phyloP scores from a whole-genome alignment of 768 basidiomycete genomes.

The Pleurotus djamor region DNA sequence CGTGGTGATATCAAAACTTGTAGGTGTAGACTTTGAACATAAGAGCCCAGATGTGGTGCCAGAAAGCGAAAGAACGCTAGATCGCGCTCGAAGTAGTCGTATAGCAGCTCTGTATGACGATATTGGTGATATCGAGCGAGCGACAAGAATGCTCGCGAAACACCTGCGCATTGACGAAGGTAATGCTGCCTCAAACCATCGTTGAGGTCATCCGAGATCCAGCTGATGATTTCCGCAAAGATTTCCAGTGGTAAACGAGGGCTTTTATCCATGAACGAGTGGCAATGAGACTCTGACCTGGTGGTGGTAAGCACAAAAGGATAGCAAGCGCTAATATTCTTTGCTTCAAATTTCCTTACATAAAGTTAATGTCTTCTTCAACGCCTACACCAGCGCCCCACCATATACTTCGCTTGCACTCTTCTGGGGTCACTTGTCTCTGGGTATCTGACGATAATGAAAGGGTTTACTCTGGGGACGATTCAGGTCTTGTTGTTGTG shows the following conservation, averaged over 20 bases:
- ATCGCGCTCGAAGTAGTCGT: neutral
- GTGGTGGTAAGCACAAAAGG: neutral
- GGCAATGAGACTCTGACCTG: neutral
- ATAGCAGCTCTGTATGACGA: neutral
- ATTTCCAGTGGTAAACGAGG: neutral
- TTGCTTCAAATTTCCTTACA: neutral
- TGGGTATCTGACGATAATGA: constrained; percentile 71
- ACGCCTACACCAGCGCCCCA: constrained; percentile 55
- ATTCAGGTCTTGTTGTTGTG: constrained; percentile 70
- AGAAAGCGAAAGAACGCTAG: neutral
- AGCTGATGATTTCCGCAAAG: neutral
- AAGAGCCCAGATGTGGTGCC: neutral
- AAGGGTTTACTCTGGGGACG: constrained; percentile 85
- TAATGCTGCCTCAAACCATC: neutral
- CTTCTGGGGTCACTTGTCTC: constrained; percentile 56
- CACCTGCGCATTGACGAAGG: neutral
- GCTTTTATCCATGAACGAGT: neutral
- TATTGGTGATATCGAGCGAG: neutral
- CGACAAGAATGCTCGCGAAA: neutral
- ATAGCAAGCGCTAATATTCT: no score
- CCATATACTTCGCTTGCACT: constrained; percentile 76
- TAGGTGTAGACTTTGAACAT: neutral
- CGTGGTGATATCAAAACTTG: neutral
- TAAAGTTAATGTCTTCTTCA: neutral
- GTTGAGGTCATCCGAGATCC: neutral